These are phyloP conservation scores for Leishmania amazonensis DNA, from an alignment of 208 protist genomes.

Conservation along the genomic window DNA sequence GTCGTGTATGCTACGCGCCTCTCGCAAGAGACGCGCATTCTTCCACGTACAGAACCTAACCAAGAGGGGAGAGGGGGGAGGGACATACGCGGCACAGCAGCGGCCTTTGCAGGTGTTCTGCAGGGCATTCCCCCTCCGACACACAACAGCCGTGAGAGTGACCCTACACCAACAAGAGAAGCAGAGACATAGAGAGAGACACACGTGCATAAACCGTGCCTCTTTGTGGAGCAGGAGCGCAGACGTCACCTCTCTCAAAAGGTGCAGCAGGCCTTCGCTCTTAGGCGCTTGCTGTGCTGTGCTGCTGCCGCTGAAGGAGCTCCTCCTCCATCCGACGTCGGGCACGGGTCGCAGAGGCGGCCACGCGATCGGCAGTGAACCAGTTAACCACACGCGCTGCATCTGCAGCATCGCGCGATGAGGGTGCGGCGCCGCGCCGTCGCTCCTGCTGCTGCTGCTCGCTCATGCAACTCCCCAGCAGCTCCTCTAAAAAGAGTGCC, in stretches of 20 bases:
- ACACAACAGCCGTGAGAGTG: background rate
- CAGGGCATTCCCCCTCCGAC: background rate
- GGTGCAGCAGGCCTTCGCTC: background rate
- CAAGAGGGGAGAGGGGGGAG: background rate
- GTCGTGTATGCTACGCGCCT: background rate
- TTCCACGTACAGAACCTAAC: background rate
- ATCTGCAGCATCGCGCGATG: background rate
- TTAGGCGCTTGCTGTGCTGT: background rate
- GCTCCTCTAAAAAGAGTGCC: conserved; percentile 47
- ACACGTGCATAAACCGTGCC: background rate
- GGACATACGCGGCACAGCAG: background rate
- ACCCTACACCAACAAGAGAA: background rate
- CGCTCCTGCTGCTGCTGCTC: conserved; percentile 9
- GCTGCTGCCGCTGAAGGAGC: conserved; percentile 1
- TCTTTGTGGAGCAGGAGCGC: background rate
- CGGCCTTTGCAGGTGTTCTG: background rate
- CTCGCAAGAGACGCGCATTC: background rate
- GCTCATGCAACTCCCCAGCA: conserved; percentile 23
- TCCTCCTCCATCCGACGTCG: conserved; percentile 10
- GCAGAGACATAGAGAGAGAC: background rate
- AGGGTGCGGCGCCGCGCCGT: background rate
- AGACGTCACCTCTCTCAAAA: background rate
- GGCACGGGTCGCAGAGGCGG: conserved; percentile 24
- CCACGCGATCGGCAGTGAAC: conserved; percentile 35
- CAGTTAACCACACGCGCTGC: conserved; percentile 1